A percentile compares a stretch with the other conserved stretches of the same genome.
Conservation (phyloP, 495 filamentous ascomycete genomes). For the Talaromyces trachyspermus region DNA sequence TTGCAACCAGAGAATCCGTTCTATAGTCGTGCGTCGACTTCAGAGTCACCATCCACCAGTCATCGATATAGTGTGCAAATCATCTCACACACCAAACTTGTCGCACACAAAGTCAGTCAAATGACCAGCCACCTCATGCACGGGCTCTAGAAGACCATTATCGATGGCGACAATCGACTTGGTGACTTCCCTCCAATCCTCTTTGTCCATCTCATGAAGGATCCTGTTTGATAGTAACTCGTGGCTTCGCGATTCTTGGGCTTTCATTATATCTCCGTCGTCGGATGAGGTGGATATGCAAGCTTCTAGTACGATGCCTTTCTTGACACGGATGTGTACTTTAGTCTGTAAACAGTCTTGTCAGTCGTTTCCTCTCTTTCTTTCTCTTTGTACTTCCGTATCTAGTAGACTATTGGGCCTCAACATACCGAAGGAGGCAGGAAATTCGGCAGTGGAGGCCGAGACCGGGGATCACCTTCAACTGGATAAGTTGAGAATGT, state of each 20-base stretch:
- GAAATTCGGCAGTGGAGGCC: constrained; percentile 37
- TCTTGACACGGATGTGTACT: constrained; percentile 33
- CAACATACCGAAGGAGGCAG: constrained; percentile 30
- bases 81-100: constrained; percentile 4
- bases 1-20: too few species aligned
- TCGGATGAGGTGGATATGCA: constrained; percentile 36
- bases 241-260: constrained; percentile 31
- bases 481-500: constrained; percentile 55
- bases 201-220: constrained; percentile 33
- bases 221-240: constrained; percentile 29
- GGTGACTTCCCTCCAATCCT: constrained; percentile 21
- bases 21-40: too few species aligned
- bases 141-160: background rate
- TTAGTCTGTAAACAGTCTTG: constrained; percentile 26
- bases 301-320: constrained; percentile 38
- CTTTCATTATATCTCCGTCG: constrained; percentile 19
- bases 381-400: background rate
- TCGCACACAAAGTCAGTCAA: constrained; percentile 2
- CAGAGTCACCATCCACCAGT: too few species aligned
- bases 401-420: too few species aligned
- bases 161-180: background rate
- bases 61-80: background rate
- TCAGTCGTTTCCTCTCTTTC: background rate
- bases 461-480: constrained; percentile 46
- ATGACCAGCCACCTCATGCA: background rate